Evolutionary conservation across 2,329 filamentous ascomycete species (phyloP), one percentile per base, ranked within the genome.

Genomic region (Arthrobotrys entomopaga): DNA sequence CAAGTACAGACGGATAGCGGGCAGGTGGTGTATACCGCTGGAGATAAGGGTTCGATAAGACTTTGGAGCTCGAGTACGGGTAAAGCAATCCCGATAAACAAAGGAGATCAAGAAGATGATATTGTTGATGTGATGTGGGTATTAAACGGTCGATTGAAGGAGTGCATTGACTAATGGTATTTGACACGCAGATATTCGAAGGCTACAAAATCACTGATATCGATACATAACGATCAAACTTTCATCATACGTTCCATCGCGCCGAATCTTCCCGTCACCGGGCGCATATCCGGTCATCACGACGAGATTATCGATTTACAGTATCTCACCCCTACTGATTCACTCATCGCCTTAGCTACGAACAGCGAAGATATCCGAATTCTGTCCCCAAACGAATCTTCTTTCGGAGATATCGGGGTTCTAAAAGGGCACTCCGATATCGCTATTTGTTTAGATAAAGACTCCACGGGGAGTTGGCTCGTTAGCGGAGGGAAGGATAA

Each of bases 401-500:
- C 78, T 80, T 97, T 98, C 81, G 95, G 95, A 13, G 95, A 99
- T 79, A 86, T 97, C 43, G 91, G 89, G 1, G 84, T 95, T 22
- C 85, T 99, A 1, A 92, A 91, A 79, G 95, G 95, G 0, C 95
- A 99, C 78, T 89, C 93, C 57, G 95, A 99, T 78, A 97, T 99
- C 59, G 91, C 99, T 73, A 96, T 99, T 78, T 93, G 93, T 70
- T 84, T 99, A 46, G 93, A 97, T 80, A 89, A 92, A 1, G 95
- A 99, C 82, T 97, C 93, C 92, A 98, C 95, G 8, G 96, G 96
- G 0, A 89, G 95, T 81, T 99, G 95, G 95, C 87, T 99, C 43
- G 94, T 91, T 11, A 98, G 95, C 0, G 95, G 94, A 61, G 92
- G 95, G 20, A 99, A 99, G 82, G 95, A 99, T 81, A 99, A 98